A percentile compares a stretch with the other conserved stretches of the same genome.
phyloP scores from a whole-genome alignment of 805 yeast species.

The Cyberlindnera euphorbiae region DNA sequence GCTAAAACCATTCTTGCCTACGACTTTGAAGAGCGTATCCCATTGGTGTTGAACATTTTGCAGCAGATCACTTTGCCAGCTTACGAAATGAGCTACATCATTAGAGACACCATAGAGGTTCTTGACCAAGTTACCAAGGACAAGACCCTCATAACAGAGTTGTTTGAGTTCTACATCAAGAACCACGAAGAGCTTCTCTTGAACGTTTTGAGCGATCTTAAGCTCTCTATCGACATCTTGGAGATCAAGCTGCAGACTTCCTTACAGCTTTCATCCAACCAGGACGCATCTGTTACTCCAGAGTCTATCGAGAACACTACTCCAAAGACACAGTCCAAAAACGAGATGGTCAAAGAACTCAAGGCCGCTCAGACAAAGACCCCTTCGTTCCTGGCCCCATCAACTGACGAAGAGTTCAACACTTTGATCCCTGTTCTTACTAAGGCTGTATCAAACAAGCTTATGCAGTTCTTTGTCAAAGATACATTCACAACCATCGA shows the following conservation, averaged over 20 bases:
- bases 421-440: conserved; percentile 39
- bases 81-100: conserved; percentile 33
- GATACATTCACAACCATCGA: conserved; percentile 36
- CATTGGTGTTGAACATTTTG: conserved; percentile 33
- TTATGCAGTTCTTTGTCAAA: conserved; percentile 25
- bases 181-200: conserved; percentile 35
- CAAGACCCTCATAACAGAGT: conserved; percentile 32
- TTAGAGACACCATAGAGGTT: conserved; percentile 35
- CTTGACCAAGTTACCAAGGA: conserved; percentile 32
- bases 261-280: conserved; percentile 31
- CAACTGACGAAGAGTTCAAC: conserved; percentile 37
- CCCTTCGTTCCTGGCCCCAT: conserved; percentile 33
- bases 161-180: conserved; percentile 36
- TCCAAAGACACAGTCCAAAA: conserved; percentile 8
- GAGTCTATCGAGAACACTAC: conserved; percentile 19
- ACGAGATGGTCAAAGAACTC: conserved; percentile 14
- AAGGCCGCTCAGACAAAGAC: conserved; percentile 15
- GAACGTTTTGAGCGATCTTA: conserved; percentile 32
- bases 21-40: conserved; percentile 33
- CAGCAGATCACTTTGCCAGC: conserved; percentile 30
- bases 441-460: conserved; percentile 34
- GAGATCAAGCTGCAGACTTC: conserved; percentile 71
- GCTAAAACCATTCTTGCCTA: conserved; percentile 40
- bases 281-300: conserved; percentile 20
- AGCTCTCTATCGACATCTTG: conserved; percentile 38